Conservation (phyloP, 208 protist species). For the Acanthamoeba lenticulata region DNA sequence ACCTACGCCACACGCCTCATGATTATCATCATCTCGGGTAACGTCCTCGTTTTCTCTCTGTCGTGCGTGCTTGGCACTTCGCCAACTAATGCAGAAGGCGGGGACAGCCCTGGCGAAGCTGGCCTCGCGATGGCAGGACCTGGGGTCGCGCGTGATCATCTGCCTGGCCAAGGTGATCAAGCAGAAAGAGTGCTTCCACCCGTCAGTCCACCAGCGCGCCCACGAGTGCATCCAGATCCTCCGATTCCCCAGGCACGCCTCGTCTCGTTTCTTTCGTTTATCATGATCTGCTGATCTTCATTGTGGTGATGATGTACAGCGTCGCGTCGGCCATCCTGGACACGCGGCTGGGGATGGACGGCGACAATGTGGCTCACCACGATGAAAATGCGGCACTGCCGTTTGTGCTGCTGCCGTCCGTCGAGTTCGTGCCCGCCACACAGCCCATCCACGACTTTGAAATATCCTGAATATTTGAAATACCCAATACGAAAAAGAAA, state of each 20-base stretch:
- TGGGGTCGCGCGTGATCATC: slow-evolving; percentile 14
- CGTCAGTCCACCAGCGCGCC: slow-evolving; percentile 17
- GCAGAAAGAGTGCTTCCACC: slow-evolving; percentile 47
- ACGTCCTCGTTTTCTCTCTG: background rate
- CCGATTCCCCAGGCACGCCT: slow-evolving; percentile 17
- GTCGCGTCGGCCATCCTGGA: slow-evolving; percentile 48
- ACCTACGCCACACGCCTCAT: slow-evolving; percentile 21
- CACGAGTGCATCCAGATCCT: slow-evolving; percentile 41
- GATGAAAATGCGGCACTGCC: slow-evolving; percentile 26
- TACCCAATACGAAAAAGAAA: no score
- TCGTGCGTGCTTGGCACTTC: background rate
- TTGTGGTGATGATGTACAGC: background rate
- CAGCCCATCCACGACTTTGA: slow-evolving; percentile 45
- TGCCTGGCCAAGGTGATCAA: slow-evolving; percentile 63
- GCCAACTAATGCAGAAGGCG: background rate
- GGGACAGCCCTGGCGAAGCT: slow-evolving; percentile 26
- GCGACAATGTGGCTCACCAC: background rate
- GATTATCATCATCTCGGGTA: slow-evolving; percentile 32
- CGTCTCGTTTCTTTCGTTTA: background rate
- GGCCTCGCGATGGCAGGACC: slow-evolving; percentile 37
- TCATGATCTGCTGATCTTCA: background rate
- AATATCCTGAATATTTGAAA: background rate
- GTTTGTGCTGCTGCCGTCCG: slow-evolving; percentile 22
- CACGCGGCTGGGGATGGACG: background rate
- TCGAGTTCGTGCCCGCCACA: background rate